A percentile compares a stretch with the other conserved stretches of the same genome.
Conservation (phyloP, 2,329 filamentous ascomycete species). For the Gaeumannomyces tritici region DNA sequence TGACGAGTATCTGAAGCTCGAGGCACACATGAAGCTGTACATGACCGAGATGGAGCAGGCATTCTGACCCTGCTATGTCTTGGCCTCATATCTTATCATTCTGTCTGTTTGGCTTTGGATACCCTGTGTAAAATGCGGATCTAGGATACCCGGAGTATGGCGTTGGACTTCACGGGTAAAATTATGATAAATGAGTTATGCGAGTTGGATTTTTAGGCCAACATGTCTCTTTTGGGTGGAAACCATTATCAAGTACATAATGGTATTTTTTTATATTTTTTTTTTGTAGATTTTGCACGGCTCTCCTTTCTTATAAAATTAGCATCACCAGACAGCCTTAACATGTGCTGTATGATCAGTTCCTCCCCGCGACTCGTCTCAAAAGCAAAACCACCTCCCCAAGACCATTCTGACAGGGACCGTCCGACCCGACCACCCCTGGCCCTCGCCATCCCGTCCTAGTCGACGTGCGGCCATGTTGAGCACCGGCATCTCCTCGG, state of each 20-base stretch:
- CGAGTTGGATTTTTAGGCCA: too few relatives aligned
- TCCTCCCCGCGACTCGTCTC: constrained; percentile 10
- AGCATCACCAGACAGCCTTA: too few relatives aligned
- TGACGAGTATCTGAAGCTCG: constrained; percentile 95
- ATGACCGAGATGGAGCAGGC: constrained; percentile 98
- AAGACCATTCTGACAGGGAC: constrained; percentile 49
- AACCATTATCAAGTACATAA: too few relatives aligned
- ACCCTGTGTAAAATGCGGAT: not conserved
- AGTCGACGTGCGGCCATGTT: constrained; percentile 41
- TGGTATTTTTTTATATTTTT: too few relatives aligned
- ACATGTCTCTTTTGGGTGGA: too few relatives aligned
- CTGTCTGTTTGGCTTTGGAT: not conserved
- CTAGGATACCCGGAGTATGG: constrained; percentile 3
- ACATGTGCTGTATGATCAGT: too few relatives aligned
- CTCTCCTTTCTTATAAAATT: too few relatives aligned
- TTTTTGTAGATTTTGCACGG: too few relatives aligned
- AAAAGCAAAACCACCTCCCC: constrained; percentile 56
- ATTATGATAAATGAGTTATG: too few relatives aligned
- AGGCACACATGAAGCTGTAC: constrained; percentile 93
- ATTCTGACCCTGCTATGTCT: constrained; percentile 28
- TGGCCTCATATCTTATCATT: constrained; percentile 8
- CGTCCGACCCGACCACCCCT: constrained; percentile 46
- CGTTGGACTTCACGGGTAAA: not conserved
- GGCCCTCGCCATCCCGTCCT: constrained; percentile 32
- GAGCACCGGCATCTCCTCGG: constrained; percentile 50